Base-by-base conservation (phyloP, 768 basidiomycete species). In the Psilocybe tampanensis region DNA sequence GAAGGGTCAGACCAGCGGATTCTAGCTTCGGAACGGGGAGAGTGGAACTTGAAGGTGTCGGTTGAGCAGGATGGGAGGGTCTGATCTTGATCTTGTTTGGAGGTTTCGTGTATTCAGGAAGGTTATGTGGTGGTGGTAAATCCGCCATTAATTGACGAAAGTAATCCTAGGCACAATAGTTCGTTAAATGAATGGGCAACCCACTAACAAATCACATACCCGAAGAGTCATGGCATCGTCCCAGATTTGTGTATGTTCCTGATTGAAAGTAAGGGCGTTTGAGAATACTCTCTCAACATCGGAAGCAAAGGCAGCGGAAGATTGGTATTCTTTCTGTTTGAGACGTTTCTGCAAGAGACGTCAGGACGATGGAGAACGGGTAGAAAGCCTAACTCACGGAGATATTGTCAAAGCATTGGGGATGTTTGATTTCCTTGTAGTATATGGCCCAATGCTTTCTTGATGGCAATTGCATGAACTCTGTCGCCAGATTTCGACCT, bases 281-380 rank as follows among this genome's bases (percentile, higher is more conserved):
- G 85, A 82, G 72, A 95, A 96, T 22, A 98, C 89, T 41, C 95
- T 81, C 64, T 95, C 92, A 13, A 95, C 89, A 57, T 98, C 95
- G 8, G 83, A 84, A 43, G 89, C 88, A 66, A 95, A 96, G 22
- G 89, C 87, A 3, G 80, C 76, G 5, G 83, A 74, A 2, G 78
- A 81, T 19, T 68, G 65, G 67, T 96, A 98, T 62, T 90, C 87
- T 68, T 93, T 90, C 55, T 84, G 84, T 66, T 92, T 88, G 60
- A 96, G 76, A 47, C 83, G 85, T 83, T 86, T 88, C 95, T 98
- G 63, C 24, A 29, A 18, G n/a, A 22, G 15, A 61, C 22, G 39
- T 32, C 26, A 19, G 26, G 29, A 52, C n/a, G 18, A 9, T 32
- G 24, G 2, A 32, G n/a, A 18, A n/a, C 18, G 23, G 5, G 41